phyloP scores from a whole-genome alignment of 768 basidiomycete genomes.

The Russula sp. region DNA sequence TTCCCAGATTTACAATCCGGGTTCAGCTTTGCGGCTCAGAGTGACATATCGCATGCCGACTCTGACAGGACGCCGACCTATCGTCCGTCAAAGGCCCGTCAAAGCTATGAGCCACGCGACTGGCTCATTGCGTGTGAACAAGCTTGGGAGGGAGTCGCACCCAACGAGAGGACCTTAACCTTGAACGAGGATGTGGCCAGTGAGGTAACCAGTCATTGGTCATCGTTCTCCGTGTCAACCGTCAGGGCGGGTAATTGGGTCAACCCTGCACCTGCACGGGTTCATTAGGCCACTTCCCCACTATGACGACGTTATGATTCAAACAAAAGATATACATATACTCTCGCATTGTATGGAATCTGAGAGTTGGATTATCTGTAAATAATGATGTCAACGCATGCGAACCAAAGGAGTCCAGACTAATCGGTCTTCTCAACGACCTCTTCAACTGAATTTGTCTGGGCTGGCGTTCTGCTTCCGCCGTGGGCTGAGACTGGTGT shows the following conservation, averaged over 20 bases:
- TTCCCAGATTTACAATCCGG: slow-evolving; percentile 14
- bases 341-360: background rate
- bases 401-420: background rate
- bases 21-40: slow-evolving; percentile 10
- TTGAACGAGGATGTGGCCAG: background rate
- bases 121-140: slow-evolving; percentile 12
- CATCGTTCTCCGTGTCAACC: slow-evolving; percentile 11
- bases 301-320: background rate
- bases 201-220: slow-evolving; percentile 11
- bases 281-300: background rate
- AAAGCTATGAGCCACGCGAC: slow-evolving; percentile 3
- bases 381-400: slow-evolving; percentile 6
- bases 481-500: slow-evolving; percentile 16
- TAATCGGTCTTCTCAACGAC: slow-evolving; percentile 6
- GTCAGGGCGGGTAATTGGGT: slow-evolving; percentile 15
- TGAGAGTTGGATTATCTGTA: background rate
- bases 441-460: slow-evolving; percentile 10
- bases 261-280: slow-evolving; percentile 12
- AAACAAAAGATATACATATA: background rate
- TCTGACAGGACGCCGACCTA: slow-evolving; percentile 9
- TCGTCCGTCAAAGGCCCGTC: slow-evolving; percentile 5
- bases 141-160: slow-evolving; percentile 1
- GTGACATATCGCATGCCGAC: slow-evolving; percentile 14
- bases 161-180: background rate
- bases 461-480: slow-evolving; percentile 13